Evolutionary conservation across 139 green algal species (phyloP), one percentile per base, ranked within the genome.

Genomic region (Ulvella scutata): DNA sequence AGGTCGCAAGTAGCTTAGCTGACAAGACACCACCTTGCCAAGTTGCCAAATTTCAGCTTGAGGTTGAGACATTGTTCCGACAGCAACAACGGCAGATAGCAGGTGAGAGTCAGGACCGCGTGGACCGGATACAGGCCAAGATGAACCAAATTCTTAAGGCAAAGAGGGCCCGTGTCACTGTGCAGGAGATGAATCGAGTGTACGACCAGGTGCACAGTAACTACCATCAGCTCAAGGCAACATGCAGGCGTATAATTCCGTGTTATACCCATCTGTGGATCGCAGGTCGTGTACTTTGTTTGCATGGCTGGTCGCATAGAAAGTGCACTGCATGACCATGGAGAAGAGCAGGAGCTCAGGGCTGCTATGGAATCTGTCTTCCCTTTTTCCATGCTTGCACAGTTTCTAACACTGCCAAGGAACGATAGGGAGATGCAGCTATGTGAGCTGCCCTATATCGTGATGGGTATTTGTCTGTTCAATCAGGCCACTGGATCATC

Each of bases 381-480:
- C 43, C 85, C 87, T 3, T 62, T 87, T 9, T 84, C 85, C 10
- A 36, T 72, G 2, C 37, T 90, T 4, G 78, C 79, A 0, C 79
- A 82, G 38, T 92, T 88, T 76, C 33, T 86, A 36, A 85, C 82
- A 23, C 78, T 90, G 3, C 7, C 60, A 3, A 43, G 72, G 20
- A 43, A 78, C 7, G 75, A 81, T 33, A 81, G 87, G 43, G 34
- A 75, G 26, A 17, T 78, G 40, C 80, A 87, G 78, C 72, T 92
- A 73, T 61, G 85, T 43, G 79, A 87, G 77, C 84, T 92, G n/a
- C 67, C 76, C 6, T 74, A 61, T 43, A 82, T 92, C 38, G 74
- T 77, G 0, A 51, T 84, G 2, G 87, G 87, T 73, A 89, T 92
- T 51, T 86, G 79, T 78, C 74, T 87, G n/a, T 90, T 82, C 84